Conservation (phyloP, 257 asterid species). For the Ophiorrhiza pumila region DNA sequence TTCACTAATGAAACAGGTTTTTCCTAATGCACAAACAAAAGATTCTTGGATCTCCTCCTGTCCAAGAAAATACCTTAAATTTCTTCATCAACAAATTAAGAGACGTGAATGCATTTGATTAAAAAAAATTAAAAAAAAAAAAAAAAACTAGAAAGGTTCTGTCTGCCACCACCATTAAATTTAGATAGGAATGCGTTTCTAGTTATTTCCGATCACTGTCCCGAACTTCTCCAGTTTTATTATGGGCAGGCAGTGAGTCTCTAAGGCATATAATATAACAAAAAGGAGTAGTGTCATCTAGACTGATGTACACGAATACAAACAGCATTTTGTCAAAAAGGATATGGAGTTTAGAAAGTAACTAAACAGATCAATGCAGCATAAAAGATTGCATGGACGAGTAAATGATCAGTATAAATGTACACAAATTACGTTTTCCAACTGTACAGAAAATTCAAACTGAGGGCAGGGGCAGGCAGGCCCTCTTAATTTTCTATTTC, state of each 20-base stretch:
- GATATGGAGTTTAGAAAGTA: not conserved
- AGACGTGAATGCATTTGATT: too few species aligned
- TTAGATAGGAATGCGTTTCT: not conserved
- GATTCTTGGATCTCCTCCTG: too few species aligned
- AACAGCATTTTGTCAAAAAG: not conserved
- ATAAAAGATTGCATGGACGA: not conserved
- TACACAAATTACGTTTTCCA: not conserved
- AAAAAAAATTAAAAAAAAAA: too few species aligned
- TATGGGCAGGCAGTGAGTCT: not conserved
- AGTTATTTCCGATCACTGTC: not conserved
- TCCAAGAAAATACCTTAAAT: too few species aligned
- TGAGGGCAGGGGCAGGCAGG: slow-evolving; percentile 10
- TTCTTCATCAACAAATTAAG: too few species aligned
- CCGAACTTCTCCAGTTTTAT: not conserved
- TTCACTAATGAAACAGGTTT: too few species aligned
- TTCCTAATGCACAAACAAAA: too few species aligned
- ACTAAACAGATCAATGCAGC: not conserved
- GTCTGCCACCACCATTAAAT: not conserved
- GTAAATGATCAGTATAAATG: not conserved
- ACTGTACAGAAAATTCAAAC: slow-evolving; percentile 18
- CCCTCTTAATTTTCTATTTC: not conserved
- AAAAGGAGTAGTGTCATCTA: not conserved
- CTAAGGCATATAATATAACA: not conserved
- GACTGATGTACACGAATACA: not conserved
- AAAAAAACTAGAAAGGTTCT: too few species aligned